These are phyloP conservation scores for Eucalyptus pauciflora DNA, from an alignment of 345 rosid genomes.

Conservation along the genomic window DNA sequence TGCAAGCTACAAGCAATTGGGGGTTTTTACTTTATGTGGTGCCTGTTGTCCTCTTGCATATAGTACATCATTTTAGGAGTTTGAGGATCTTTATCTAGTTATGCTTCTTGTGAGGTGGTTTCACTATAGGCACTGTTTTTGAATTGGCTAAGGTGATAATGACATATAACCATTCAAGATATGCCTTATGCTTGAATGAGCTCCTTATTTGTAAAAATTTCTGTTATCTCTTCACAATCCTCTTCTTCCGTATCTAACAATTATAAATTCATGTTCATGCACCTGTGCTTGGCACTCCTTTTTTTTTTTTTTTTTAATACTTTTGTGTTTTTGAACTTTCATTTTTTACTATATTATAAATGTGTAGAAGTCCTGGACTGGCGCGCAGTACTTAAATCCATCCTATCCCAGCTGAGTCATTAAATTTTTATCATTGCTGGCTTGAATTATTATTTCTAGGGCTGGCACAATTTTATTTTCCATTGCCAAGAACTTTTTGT, in stretches of 20 bases:
- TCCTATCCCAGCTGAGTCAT: background rate
- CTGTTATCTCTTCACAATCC: background rate
- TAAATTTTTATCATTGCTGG: background rate
- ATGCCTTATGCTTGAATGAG: background rate
- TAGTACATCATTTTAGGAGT: background rate
- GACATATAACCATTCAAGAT: background rate
- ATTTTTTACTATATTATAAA: background rate
- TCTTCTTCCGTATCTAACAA: background rate
- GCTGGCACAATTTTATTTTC: background rate
- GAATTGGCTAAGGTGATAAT: background rate
- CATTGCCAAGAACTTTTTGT: background rate
- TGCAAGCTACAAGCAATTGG: background rate
- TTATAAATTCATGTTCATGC: background rate
- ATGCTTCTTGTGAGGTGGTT: background rate
- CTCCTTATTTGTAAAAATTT: background rate
- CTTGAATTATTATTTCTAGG: background rate
- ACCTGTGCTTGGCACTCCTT: background rate
- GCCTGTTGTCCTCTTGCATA: background rate
- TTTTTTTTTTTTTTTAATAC: background rate
- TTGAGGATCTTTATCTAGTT: background rate
- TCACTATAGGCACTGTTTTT: background rate
- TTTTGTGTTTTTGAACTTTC: background rate
- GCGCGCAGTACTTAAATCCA: background rate
- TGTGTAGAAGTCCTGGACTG: background rate
- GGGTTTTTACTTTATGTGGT: background rate